phyloP scores from a whole-genome alignment of 1,284 basidiomycete species.

The Tilletia horrida region DNA sequence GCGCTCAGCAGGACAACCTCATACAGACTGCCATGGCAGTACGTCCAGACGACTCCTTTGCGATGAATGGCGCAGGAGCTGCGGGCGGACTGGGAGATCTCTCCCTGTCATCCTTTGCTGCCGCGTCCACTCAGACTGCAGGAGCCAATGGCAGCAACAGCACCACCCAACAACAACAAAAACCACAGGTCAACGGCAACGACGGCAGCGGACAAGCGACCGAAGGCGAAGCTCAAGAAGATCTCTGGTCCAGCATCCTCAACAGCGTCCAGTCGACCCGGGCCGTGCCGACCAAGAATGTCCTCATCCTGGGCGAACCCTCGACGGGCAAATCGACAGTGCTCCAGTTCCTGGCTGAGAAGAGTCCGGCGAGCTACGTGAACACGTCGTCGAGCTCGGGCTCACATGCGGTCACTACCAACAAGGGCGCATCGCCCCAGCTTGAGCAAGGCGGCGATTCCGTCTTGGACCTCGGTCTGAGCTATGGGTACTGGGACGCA shows the following conservation, averaged over 20 bases:
- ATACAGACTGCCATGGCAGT: conserved; percentile 5
- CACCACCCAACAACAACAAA: no score
- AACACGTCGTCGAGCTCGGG: conserved; percentile 20
- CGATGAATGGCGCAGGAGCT: conserved; percentile 1
- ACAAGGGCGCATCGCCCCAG: conserved; percentile 4
- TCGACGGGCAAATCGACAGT: conserved; percentile 73
- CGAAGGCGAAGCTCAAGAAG: conserved; percentile 46
- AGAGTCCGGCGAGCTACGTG: conserved; percentile 54
- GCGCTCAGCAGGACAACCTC: background rate
- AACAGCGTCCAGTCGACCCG: conserved; percentile 80
- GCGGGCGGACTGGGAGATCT: background rate
- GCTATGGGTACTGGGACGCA: conserved; percentile 47
- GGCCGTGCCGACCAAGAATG: conserved; percentile 78
- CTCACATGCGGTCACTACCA: background rate
- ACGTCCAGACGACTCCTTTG: conserved; percentile 2
- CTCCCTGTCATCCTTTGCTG: background rate
- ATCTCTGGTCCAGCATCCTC: conserved; percentile 85
- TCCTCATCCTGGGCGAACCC: conserved; percentile 71
- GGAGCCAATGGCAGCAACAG: background rate
- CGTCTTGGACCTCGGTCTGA: conserved; percentile 30
- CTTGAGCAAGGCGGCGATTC: background rate
- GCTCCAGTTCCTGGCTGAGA: conserved; percentile 62
- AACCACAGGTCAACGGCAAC: background rate
- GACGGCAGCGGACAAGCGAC: background rate
- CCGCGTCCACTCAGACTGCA: background rate